Evolutionary conservation across 1,284 basidiomycete genomes (phyloP), one percentile per base, ranked within the genome.

Genomic region (Golubevia pallescens): DNA sequence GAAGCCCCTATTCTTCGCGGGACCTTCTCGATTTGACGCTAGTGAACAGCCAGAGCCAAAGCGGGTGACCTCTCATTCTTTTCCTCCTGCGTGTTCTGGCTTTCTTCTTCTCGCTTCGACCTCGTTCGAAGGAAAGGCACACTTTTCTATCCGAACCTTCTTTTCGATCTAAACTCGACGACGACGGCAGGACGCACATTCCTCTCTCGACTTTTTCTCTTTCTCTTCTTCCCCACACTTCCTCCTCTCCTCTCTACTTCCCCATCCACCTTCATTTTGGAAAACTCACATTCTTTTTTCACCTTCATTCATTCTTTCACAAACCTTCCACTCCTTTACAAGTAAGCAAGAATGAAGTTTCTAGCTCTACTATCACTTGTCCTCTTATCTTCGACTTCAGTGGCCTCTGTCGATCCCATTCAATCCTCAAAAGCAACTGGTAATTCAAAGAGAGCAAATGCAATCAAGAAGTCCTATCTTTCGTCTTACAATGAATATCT

Each of bases 401-500:
- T 16, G 16, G 48, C 62, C 21, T 65, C 68, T 4, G 32, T 42
- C 53, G 56, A 58, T 23, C n/a, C n/a, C n/a, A 52, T 68, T 42
- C 65, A 66, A 28, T 32, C 58, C 16, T 16, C 14, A 42, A 58
- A 56, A 14, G 61, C 38, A 55, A 61, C 51, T 23, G 66, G 51
- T 13, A 56, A 68, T 56, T 23, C 53, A 5, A 32, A 51, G 0
- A 68, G 78, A 14, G 74, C 74, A 4, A 57, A 68, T 23, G 64
- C 71, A 3, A 72, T 80, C 69, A 73, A 73, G 48, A 24, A 65
- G 1, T 67, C 69, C 23, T 80, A 72, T 42, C 58, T 60, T 2
- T 63, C 51, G 21, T 67, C 67, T 34, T 80, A 75, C 65, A 24
- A 54, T 0, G 74, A 69, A 54, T 80, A 80, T 58, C 65, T 70